Evolutionary conservation across 2,329 filamentous ascomycete genomes (phyloP), one percentile per base, ranked within the genome.

Genomic region (Ophiostoma sp.): DNA sequence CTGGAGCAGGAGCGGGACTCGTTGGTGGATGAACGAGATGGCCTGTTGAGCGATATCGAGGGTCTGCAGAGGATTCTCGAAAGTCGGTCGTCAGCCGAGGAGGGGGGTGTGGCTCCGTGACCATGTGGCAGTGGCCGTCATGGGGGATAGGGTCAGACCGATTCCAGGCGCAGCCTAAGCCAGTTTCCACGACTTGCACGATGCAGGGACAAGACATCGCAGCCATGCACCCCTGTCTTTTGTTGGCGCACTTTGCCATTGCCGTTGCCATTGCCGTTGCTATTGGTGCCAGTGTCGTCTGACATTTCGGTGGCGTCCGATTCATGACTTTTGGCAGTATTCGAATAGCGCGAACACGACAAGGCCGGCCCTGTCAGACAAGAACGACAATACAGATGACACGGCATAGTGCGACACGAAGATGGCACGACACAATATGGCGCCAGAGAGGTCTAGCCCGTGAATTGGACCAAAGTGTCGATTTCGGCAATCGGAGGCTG

Each of bases 1-100:
- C 72, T 80, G 35, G 78, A 80, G 71, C 74, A 74, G 62, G 76
- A 78, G 65, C 72, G 75, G 20, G 74, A 76, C 27, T 68, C 67
- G 5, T 76, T 80, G 20, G 74, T 75, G n/a, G 73, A 73, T 41
- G 77, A 79, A 67, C 75, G 75, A 4, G 74, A 76, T 27, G 76
- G 74, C 62, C 66, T 79, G 67, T 68, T 54, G 31, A 67, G 41
- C 8, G 71, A 39, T 23, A 68, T 76, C 44, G 64, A 72, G 11
- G 66, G 57, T 41, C 41, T 76, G 70, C 72, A 71, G 41, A 15
- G 35, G 20, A 13, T 39, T 35, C 20, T 65, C n/a, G 62, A 36
- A n/a, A 65, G 62, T 13, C 35, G 23, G 20, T 41, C 62, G 33
- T 48, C 44, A n/a, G 35, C 35, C 20, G 62, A 23, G 62, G 35